Evolutionary conservation across 768 basidiomycete genomes (phyloP).

Genomic region (Leccinum aurantiacum): DNA sequence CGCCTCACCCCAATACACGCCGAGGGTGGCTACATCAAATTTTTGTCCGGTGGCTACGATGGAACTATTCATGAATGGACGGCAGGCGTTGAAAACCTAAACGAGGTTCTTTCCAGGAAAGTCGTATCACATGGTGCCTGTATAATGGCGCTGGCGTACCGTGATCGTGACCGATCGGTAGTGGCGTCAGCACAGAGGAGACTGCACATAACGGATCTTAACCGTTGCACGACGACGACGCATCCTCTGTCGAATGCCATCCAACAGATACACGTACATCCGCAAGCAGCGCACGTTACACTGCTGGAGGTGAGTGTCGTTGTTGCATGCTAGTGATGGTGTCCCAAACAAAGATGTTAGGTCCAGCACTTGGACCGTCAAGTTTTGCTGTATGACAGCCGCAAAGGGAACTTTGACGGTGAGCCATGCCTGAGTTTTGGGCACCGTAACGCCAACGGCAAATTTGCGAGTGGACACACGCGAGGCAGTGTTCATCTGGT

Average conservation of each 20-base stretch:
- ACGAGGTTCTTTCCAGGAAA: constrained; percentile 26
- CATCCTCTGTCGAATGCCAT: constrained; percentile 40
- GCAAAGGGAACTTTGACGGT: constrained; percentile 39
- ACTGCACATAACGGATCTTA: constrained; percentile 40
- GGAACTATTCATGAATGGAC: constrained; percentile 44
- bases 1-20: constrained; percentile 42
- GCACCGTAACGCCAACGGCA: constrained; percentile 30
- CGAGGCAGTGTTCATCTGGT: constrained; percentile 42
- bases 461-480: constrained; percentile 29
- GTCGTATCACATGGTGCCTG: constrained; percentile 32
- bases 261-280: constrained; percentile 47
- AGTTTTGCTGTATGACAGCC: constrained; percentile 48
- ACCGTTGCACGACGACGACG: constrained; percentile 30
- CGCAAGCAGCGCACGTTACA: constrained; percentile 41
- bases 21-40: constrained; percentile 33
- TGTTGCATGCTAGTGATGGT: constrained; percentile 11
- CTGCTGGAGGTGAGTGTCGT: constrained; percentile 46
- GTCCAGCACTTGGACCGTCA: constrained; percentile 50
- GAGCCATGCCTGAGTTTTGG: constrained; percentile 47
- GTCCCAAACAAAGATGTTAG: constrained; percentile 31
- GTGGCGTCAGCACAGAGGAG: constrained; percentile 37
- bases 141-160: constrained; percentile 42
- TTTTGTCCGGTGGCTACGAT: constrained; percentile 52
- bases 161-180: constrained; percentile 33
- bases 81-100: constrained; percentile 20